phyloP scores from a whole-genome alignment of 1,284 basidiomycete genomes.

The Taiwanofungus camphoratus region DNA sequence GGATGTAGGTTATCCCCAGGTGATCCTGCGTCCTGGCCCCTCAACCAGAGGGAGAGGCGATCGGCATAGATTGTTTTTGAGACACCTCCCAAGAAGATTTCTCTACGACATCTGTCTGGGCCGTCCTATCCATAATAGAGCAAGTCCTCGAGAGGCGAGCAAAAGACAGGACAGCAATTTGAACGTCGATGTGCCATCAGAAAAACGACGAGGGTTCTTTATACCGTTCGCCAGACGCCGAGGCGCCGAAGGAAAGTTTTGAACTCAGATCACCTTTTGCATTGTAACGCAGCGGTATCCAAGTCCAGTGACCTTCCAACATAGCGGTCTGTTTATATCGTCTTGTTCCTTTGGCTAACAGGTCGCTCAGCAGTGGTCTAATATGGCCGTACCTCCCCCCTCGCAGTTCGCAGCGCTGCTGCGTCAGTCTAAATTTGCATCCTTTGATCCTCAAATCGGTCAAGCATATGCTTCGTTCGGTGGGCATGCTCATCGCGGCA shows the following conservation, averaged over 20 bases:
- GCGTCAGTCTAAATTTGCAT: constrained; percentile 70
- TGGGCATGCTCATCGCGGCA: constrained; percentile 64
- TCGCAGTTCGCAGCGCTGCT: constrained; percentile 70
- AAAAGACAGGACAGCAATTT: constrained; percentile 72
- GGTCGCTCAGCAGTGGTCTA: too few species aligned
- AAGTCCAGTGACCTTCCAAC: too few species aligned
- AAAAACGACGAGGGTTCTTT: constrained; percentile 10
- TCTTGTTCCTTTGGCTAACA: too few species aligned
- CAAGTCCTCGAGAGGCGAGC: constrained; percentile 33
- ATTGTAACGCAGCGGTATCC: too few species aligned
- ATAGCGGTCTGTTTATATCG: too few species aligned
- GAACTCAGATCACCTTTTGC: constrained; percentile 22
- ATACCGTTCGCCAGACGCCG: constrained; percentile 16
- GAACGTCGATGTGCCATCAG: constrained; percentile 42
- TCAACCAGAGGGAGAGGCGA: constrained; percentile 81
- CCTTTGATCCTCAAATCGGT: constrained; percentile 65
- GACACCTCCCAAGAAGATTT: constrained; percentile 36
- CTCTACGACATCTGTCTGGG: constrained; percentile 88
- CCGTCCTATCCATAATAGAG: constrained; percentile 53
- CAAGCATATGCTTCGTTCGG: constrained; percentile 68
- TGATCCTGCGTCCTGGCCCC: constrained; percentile 84
- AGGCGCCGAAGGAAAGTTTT: constrained; percentile 10
- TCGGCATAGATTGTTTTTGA: constrained; percentile 91
- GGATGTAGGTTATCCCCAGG: constrained; percentile 72
- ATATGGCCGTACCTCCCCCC: constrained; percentile 33